Percentiles rank a stretch among this genome's conserved stretches.
These are phyloP conservation scores for Paramecium sonneborni DNA, from an alignment of 73 alveolate species.

Conservation along the genomic window DNA sequence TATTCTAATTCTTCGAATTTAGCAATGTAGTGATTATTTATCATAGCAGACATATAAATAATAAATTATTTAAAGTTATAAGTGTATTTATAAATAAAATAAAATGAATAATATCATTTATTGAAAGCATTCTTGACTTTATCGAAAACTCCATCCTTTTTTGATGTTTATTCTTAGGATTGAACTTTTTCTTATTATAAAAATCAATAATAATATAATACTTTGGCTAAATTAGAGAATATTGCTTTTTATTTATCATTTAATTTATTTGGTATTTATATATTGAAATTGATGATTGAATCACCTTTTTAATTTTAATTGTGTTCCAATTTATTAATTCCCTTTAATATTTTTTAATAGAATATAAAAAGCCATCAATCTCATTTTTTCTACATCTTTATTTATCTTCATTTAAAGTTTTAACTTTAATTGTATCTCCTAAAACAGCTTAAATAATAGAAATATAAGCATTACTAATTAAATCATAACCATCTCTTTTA, in stretches of 20 bases:
- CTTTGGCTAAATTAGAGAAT: background rate
- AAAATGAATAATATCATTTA: background rate
- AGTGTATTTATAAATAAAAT: background rate
- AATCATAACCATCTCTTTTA: conserved; percentile 87
- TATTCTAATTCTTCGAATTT: conserved; percentile 1
- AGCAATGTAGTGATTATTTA: background rate
- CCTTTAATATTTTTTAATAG: background rate
- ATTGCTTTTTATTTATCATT: background rate
- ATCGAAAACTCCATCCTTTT: background rate
- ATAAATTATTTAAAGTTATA: background rate
- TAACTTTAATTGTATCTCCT: conserved; percentile 78
- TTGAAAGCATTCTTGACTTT: background rate
- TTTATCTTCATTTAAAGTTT: conserved; percentile 84
- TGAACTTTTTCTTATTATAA: background rate
- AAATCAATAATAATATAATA: background rate
- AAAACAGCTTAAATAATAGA: conserved; percentile 78
- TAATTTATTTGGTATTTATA: conserved; percentile 6
- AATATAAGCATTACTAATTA: conserved; percentile 71
- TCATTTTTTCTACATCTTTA: conserved; percentile 75
- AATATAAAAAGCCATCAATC: background rate
- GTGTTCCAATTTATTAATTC: conserved; percentile 8
- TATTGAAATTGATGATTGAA: background rate
- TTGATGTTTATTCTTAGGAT: background rate
- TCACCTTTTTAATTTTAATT: conserved; percentile 38
- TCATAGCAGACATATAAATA: background rate